phyloP scores from a whole-genome alignment of 2,329 filamentous ascomycete genomes.

The Penicillium capsulatum region DNA sequence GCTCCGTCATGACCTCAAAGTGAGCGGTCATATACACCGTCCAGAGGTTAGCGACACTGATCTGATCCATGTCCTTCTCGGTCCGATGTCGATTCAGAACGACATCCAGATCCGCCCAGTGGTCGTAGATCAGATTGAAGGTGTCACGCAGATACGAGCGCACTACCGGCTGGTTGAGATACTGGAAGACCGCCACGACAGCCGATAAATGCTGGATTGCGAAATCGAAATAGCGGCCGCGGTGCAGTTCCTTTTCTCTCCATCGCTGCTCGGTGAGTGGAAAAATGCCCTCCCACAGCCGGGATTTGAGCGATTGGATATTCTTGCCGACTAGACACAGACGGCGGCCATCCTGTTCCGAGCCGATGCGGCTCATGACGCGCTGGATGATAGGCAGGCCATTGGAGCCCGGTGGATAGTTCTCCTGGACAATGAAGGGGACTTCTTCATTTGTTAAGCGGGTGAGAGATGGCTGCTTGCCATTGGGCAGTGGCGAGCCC shows the following conservation, averaged over 20 bases:
- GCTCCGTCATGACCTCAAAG: conserved; percentile 21
- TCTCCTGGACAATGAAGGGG: conserved; percentile 1
- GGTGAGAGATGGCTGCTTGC: conserved; percentile 9
- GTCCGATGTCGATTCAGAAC: conserved; percentile 15
- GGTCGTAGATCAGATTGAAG: conserved; percentile 23
- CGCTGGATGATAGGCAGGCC: conserved; percentile 4
- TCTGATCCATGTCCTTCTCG: not conserved
- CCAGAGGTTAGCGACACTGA: conserved; percentile 21
- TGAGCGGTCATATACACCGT: conserved; percentile 19
- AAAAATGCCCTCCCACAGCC: conserved; percentile 26
- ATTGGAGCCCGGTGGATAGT: conserved; percentile 3
- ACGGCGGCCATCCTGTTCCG: conserved; percentile 8
- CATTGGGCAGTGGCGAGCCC: conserved; percentile 15
- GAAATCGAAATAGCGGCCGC: conserved; percentile 18
- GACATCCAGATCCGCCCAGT: conserved; percentile 14
- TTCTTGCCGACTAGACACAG: conserved; percentile 22
- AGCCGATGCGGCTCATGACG: conserved; percentile 14
- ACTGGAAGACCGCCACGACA: conserved; percentile 23
- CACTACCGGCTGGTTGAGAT: conserved; percentile 18
- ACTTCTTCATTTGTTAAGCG: conserved; percentile 9
- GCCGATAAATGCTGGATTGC: conserved; percentile 22
- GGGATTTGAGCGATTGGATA: conserved; percentile 22
- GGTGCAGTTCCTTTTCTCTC: conserved; percentile 20
- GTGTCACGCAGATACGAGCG: conserved; percentile 17
- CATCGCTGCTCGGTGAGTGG: conserved; percentile 25